Base-by-base conservation (phyloP, 352 stramenopile species). In the Discostella stelligera region DNA sequence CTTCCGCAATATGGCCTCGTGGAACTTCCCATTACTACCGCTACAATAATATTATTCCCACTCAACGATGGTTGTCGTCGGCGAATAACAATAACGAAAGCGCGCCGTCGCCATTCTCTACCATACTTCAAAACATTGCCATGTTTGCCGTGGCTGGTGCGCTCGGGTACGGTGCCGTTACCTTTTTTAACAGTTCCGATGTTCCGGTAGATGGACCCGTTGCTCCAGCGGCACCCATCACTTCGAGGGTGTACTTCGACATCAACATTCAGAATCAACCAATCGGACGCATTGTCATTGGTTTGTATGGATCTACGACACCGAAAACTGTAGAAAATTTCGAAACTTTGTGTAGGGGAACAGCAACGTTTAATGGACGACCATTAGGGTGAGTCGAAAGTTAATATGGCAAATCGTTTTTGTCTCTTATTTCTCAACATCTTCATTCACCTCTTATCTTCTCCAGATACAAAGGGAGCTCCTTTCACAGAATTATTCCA, bases 301-400 rank as follows among this genome's bases (percentile, higher is more conserved):
- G 85, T 37, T 73, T 99, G 62, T 97, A 95, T 86, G 95, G 94
- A 20, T 93, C 98, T 84, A 92, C 97, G 14, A 95, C 97, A 77
- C 97, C 97, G 18, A 98, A 98, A 89, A 99, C 97, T n/a, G 96
- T 93, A 16, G 91, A 97, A 77, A 99, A 99, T 88, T 99, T 99
- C 89, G 88, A 94, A 62, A 94, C 94, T 55, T 87, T 99, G 8
- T 99, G 96, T 89, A 97, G 93, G 54, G 96, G 95, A 79, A 96
- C 98, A 44, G 49, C 21, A 39, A 73, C 23, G 48, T 63, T 61
- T 59, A 83, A 69, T 65, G 73, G 73, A 44, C 70, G 54, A 50
- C 20, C 32, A 30, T 27, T 87, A 25, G 44, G 68, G 91, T 74
- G 44, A 66, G 66, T 67, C 23, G 11, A 60, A 69, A 86, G 98